These are phyloP conservation scores for Dendrocalamus latiflorus DNA, from an alignment of 202 grass and related monocot species.

Conservation along the genomic window DNA sequence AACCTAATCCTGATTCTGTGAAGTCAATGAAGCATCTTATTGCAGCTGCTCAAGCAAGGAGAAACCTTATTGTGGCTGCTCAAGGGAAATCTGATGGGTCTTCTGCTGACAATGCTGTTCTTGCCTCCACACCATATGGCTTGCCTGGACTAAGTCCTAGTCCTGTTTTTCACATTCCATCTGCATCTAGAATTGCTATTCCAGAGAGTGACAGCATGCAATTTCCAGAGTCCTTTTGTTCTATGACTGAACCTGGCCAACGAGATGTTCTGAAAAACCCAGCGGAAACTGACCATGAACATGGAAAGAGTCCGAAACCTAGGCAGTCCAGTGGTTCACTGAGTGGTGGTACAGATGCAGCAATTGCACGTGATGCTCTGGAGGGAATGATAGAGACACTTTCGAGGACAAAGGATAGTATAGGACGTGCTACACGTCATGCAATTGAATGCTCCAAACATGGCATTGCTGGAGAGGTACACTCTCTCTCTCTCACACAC, in stretches of 20 bases:
- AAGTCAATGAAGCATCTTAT: conserved; percentile 97
- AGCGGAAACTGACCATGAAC: conserved; percentile 48
- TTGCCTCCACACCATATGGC: conserved; percentile 47
- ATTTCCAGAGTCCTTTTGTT: conserved; percentile 36
- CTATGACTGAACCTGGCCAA: conserved; percentile 28
- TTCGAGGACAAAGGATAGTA: conserved; percentile 97
- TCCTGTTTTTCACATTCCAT: conserved; percentile 57
- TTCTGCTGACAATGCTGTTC: conserved; percentile 44
- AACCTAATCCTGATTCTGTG: conserved; percentile 38
- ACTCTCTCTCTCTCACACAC: neutral
- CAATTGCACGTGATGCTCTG: conserved; percentile 74
- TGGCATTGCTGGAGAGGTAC: conserved; percentile 83
- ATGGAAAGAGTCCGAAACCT: conserved; percentile 46
- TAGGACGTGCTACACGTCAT: conserved; percentile 89
- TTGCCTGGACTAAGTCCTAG: conserved; percentile 65
- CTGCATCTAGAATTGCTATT: conserved; percentile 56
- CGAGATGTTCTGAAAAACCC: conserved; percentile 41
- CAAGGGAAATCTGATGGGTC: conserved; percentile 58
- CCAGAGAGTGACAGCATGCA: conserved; percentile 42
- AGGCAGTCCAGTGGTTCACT: conserved; percentile 42
- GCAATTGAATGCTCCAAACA: conserved; percentile 96
- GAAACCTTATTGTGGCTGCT: conserved; percentile 73
- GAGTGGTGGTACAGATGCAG: conserved; percentile 64
- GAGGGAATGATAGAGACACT: conserved; percentile 97
- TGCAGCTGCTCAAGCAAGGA: conserved; percentile 92